Conservation (phyloP, 176 grass and related monocot genomes). For the Puccinellia tenuiflora region DNA sequence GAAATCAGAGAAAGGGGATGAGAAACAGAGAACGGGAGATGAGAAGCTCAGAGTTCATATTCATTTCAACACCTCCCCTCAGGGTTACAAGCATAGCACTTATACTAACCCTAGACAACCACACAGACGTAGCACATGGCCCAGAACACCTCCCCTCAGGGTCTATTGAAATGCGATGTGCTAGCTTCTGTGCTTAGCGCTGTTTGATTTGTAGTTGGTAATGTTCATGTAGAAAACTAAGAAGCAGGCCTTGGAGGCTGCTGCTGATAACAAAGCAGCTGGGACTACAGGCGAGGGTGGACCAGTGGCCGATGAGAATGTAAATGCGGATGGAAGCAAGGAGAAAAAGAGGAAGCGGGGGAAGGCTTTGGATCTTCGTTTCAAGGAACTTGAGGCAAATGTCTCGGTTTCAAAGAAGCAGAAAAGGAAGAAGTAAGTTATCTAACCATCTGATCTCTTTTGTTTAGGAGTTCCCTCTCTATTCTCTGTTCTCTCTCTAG, state of each 20-base stretch:
- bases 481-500: too few species aligned
- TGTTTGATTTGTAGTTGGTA: not conserved
- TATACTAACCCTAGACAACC: too few species aligned
- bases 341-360: constrained; percentile 46
- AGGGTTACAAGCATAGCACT: too few species aligned
- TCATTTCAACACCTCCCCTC: too few species aligned
- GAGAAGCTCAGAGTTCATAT: too few species aligned
- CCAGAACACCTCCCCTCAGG: too few species aligned
- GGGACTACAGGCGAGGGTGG: not conserved
- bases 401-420: constrained; percentile 55
- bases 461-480: too few species aligned
- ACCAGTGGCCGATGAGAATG: not conserved
- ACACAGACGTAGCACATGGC: too few species aligned
- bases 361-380: constrained; percentile 59
- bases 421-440: constrained; percentile 79
- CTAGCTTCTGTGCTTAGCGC: not conserved
- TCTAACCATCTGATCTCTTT: not conserved
- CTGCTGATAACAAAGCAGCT: not conserved
- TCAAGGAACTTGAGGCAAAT: constrained; percentile 57
- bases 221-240: constrained; percentile 29
- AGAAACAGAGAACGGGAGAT: too few species aligned
- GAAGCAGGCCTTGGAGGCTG: not conserved
- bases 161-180: not conserved
- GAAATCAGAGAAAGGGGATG: too few species aligned
- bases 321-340: constrained; percentile 19